These are phyloP conservation scores for Thermomucor indicae-seudaticae DNA, from an alignment of 371 early-diverging fungal species.

Conservation along the genomic window DNA sequence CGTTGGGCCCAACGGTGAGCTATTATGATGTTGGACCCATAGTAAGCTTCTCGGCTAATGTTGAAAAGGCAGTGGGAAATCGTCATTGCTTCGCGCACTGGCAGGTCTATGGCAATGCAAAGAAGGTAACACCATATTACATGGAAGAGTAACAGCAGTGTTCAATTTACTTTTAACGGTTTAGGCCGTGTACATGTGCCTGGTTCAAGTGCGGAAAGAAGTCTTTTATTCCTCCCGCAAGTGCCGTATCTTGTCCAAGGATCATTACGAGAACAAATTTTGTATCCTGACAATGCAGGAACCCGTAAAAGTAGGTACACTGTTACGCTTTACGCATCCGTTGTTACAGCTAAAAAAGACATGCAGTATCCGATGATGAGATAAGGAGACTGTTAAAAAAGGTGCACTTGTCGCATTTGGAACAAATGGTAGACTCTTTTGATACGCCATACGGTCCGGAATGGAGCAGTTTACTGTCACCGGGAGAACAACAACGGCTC, in stretches of 20 bases:
- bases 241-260: constrained; percentile 64
- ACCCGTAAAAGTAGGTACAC: constrained; percentile 20
- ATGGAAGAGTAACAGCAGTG: no score
- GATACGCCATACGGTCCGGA: constrained; percentile 50
- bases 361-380: constrained; percentile 49
- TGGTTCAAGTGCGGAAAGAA: constrained; percentile 14
- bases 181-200: constrained; percentile 23
- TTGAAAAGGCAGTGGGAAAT: constrained; percentile 51
- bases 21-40: not conserved
- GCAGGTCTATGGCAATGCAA: constrained; percentile 68
- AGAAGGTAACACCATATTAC: constrained; percentile 44
- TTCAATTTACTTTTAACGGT: no score
- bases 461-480: constrained; percentile 69
- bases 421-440: constrained; percentile 38
- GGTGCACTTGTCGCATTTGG: constrained; percentile 53
- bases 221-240: constrained; percentile 68
- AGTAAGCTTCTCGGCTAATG: constrained; percentile 5
- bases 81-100: constrained; percentile 68
- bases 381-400: constrained; percentile 33
- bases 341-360: not conserved
- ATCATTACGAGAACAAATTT: constrained; percentile 68
- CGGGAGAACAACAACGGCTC: constrained; percentile 75
- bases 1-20: constrained; percentile 66
- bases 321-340: no score
- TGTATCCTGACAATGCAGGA: constrained; percentile 40